A percentile compares a stretch with the other conserved stretches of the same genome.
phyloP scores from a whole-genome alignment of 2,329 filamentous ascomycete species.

The Penicillium corylophilum region DNA sequence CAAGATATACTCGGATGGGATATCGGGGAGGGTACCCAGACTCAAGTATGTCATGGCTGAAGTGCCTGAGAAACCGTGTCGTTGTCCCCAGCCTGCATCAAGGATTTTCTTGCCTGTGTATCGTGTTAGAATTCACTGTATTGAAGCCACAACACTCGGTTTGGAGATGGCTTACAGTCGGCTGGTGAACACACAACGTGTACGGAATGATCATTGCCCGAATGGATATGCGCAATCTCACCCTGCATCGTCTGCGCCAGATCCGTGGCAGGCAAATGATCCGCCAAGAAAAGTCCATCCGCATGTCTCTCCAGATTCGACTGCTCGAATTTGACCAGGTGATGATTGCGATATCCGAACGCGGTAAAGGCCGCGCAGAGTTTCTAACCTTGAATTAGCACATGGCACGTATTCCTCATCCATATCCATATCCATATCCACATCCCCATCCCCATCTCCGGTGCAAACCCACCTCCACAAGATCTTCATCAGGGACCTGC shows the following conservation, averaged over 20 bases:
- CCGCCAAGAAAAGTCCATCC: slow-evolving; percentile 28
- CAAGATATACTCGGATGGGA: slow-evolving; percentile 31
- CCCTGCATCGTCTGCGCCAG: slow-evolving; percentile 49
- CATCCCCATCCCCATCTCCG: background rate
- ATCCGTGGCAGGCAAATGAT: slow-evolving; percentile 18
- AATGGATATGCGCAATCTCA: slow-evolving; percentile 78
- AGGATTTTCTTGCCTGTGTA: slow-evolving; percentile 60
- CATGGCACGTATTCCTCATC: too few species aligned
- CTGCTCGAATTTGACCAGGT: slow-evolving; percentile 27
- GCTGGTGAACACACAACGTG: slow-evolving; percentile 77
- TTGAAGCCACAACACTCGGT: too few species aligned
- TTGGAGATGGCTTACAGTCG: slow-evolving; percentile 57
- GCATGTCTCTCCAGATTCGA: slow-evolving; percentile 28
- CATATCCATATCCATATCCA: too few species aligned
- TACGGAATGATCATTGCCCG: slow-evolving; percentile 66
- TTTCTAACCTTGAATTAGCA: slow-evolving; percentile 20
- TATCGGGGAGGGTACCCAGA: slow-evolving; percentile 12
- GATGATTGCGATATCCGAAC: slow-evolving; percentile 26
- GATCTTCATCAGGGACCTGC: slow-evolving; percentile 21
- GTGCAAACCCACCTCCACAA: slow-evolving; percentile 25
- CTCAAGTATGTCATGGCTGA: slow-evolving; percentile 64
- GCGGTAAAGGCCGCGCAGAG: slow-evolving; percentile 20
- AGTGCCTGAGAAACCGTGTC: slow-evolving; percentile 53
- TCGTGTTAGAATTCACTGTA: background rate
- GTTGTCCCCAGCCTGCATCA: slow-evolving; percentile 74